Evolutionary conservation across 2,329 filamentous ascomycete species (phyloP).

Genomic region (Fonsecaea multimorphosa): DNA sequence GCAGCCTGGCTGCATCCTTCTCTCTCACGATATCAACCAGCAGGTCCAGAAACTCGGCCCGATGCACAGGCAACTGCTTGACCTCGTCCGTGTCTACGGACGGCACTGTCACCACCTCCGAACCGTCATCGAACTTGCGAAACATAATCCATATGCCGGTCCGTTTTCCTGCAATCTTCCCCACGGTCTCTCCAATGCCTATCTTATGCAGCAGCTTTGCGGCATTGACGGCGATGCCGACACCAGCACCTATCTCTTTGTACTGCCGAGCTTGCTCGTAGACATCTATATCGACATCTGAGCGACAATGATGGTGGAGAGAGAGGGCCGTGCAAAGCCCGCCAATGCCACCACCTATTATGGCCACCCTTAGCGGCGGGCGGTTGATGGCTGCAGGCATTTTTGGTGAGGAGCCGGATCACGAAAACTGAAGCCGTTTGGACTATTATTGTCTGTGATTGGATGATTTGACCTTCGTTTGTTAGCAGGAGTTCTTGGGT

Average conservation of each 20-base stretch:
- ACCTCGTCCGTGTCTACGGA: slow-evolving; percentile 38
- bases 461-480: background rate
- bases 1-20: slow-evolving; percentile 40
- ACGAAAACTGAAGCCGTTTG: background rate
- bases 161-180: slow-evolving; percentile 43
- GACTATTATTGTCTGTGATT: slow-evolving; percentile 1
- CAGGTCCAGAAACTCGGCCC: slow-evolving; percentile 52
- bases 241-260: slow-evolving; percentile 36
- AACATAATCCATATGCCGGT: slow-evolving; percentile 46
- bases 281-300: slow-evolving; percentile 40
- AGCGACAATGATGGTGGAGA: slow-evolving; percentile 44
- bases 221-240: slow-evolving; percentile 35
- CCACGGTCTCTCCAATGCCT: slow-evolving; percentile 43
- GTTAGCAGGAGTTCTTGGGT: background rate
- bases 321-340: slow-evolving; percentile 48
- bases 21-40: slow-evolving; percentile 51
- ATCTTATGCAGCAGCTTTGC: slow-evolving; percentile 38
- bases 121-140: slow-evolving; percentile 46
- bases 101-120: slow-evolving; percentile 43
- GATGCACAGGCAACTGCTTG: slow-evolving; percentile 20
- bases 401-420: background rate
- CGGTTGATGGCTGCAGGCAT: slow-evolving; percentile 20
- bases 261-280: slow-evolving; percentile 38
- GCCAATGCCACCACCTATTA: slow-evolving; percentile 51
- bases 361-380: slow-evolving; percentile 43